Evolutionary conservation across 2,329 filamentous ascomycete species (phyloP).

Genomic region (Phaeosphaeriaceae sp.): DNA sequence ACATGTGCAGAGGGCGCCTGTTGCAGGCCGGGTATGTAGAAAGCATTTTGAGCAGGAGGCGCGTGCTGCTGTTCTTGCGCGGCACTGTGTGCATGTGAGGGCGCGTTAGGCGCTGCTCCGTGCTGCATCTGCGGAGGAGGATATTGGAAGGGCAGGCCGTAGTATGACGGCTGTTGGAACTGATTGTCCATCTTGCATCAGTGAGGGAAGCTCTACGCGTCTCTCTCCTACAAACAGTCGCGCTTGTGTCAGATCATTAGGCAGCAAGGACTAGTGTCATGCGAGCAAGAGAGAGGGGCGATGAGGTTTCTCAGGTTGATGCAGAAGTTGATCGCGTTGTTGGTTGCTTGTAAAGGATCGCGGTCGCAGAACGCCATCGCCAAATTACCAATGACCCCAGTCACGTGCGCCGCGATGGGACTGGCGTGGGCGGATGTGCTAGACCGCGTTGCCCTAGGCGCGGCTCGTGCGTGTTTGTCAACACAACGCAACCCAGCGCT

Average conservation of each 20-base stretch:
- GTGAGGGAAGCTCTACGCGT: conserved; percentile 21
- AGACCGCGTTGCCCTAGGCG: conserved; percentile 1
- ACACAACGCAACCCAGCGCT: conserved; percentile 1
- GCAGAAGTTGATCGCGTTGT: conserved; percentile 11
- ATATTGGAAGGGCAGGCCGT: conserved; percentile 31
- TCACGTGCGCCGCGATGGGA: neutral
- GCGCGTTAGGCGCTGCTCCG: conserved; percentile 6
- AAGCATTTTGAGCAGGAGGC: conserved; percentile 20
- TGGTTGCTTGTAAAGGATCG: neutral
- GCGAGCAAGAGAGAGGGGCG: conserved; percentile 7
- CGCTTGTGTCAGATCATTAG: conserved; percentile 23
- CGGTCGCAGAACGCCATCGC: neutral
- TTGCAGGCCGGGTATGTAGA: conserved; percentile 16
- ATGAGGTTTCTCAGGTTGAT: conserved; percentile 1
- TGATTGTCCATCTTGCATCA: conserved; percentile 35
- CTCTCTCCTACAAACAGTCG: conserved; percentile 16
- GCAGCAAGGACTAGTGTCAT: neutral
- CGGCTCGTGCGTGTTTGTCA: neutral
- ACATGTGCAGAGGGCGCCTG: conserved; percentile 27
- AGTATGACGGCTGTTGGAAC: conserved; percentile 36
- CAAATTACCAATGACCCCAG: neutral
- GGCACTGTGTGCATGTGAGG: conserved; percentile 11
- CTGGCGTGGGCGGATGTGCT: conserved; percentile 1
- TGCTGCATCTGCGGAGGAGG: conserved; percentile 20
- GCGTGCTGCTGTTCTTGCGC: conserved; percentile 19